phyloP scores from a whole-genome alignment of 2,329 filamentous ascomycete species.

The Magnaporthiopsis incrustans region DNA sequence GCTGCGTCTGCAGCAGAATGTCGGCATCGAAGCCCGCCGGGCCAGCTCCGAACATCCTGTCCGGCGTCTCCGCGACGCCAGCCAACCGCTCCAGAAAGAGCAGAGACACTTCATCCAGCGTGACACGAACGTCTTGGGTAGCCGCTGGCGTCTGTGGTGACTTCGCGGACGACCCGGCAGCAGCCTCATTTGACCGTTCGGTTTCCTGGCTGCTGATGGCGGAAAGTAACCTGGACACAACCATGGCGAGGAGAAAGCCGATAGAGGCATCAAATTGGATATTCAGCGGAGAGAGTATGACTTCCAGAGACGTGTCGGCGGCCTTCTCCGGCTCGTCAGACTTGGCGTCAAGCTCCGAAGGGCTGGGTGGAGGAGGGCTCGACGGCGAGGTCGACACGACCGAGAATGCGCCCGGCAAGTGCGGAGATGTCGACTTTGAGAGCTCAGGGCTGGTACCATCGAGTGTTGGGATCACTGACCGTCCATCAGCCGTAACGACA shows the following conservation, averaged over 20 bases:
- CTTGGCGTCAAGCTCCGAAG: background rate
- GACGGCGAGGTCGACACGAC: constrained; percentile 23
- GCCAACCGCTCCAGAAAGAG: constrained; percentile 47
- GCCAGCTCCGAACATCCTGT: constrained; percentile 33
- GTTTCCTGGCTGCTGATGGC: constrained; percentile 26
- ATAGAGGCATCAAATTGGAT: constrained; percentile 49
- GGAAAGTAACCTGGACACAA: constrained; percentile 40
- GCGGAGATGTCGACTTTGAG: constrained; percentile 25
- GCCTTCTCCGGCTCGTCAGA: constrained; percentile 1
- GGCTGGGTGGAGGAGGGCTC: background rate
- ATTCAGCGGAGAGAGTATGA: constrained; percentile 42
- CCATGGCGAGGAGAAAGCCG: constrained; percentile 44
- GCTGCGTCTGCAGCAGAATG: constrained; percentile 41
- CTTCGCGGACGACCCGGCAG: constrained; percentile 8
- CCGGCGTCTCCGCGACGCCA: constrained; percentile 42
- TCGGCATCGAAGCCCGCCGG: constrained; percentile 35
- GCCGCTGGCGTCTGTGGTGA: constrained; percentile 9
- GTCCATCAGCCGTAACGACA: constrained; percentile 14
- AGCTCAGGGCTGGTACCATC: background rate
- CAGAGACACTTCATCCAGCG: constrained; percentile 41
- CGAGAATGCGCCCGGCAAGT: constrained; percentile 56
- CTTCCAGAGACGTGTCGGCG: constrained; percentile 34
- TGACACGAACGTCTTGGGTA: constrained; percentile 31
- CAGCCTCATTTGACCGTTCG: constrained; percentile 11
- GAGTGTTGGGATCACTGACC: constrained; percentile 1